Evolutionary conservation across 2,329 filamentous ascomycete species (phyloP).

Genomic region (Pseudopithomyces maydicus): DNA sequence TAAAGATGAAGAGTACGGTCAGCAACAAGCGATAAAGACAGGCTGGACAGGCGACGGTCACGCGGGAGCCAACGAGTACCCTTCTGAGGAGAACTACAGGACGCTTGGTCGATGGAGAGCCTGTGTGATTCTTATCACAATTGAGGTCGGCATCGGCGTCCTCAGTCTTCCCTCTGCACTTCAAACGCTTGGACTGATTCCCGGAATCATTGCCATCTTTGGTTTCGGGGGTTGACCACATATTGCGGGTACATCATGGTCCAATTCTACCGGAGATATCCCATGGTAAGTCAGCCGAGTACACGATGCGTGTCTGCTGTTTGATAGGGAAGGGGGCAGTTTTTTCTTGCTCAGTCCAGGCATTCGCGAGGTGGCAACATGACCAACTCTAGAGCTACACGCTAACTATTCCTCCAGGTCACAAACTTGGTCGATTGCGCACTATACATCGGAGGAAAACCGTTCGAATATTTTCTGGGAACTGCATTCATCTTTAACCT

Average conservation of each 20-base stretch:
- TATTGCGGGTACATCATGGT: conserved; percentile 38
- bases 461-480: conserved; percentile 31
- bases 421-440: conserved; percentile 37
- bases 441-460: conserved; percentile 31
- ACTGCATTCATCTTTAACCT: conserved; percentile 35
- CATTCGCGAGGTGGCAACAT: too few relatives aligned
- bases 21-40: conserved; percentile 29
- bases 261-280: conserved; percentile 37
- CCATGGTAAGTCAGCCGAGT: conserved; percentile 18
- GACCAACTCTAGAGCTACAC: too few relatives aligned
- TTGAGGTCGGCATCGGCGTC: conserved; percentile 37
- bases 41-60: conserved; percentile 30
- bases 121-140: conserved; percentile 37
- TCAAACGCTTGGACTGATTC: conserved; percentile 32
- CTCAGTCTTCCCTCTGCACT: conserved; percentile 31
- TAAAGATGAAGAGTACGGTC: conserved; percentile 26
- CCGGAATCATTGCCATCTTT: conserved; percentile 29
- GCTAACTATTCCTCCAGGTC: conserved; percentile 11
- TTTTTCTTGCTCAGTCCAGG: too few relatives aligned
- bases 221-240: conserved; percentile 31
- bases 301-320: too few relatives aligned
- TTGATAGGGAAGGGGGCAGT: too few relatives aligned
- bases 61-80: conserved; percentile 28
- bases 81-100: conserved; percentile 4
- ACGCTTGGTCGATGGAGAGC: conserved; percentile 15